Conservation (phyloP, 306 rosid species). For the Dryas drummondii region DNA sequence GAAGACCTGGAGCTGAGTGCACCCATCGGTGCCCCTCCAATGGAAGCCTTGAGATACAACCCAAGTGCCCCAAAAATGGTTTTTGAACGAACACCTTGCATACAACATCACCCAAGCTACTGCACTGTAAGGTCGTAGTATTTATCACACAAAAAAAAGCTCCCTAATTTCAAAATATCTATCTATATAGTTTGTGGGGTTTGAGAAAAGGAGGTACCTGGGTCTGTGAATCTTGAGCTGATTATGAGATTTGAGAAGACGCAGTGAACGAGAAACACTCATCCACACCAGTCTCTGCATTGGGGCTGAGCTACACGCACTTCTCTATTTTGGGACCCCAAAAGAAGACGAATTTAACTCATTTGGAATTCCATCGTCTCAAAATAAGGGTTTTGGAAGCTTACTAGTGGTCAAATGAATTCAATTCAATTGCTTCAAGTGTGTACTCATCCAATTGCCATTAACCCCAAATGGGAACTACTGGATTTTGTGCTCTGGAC, state of each 20-base stretch:
- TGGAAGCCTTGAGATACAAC: slow-evolving; percentile 18
- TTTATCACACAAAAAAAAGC: not conserved
- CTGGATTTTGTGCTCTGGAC: not conserved
- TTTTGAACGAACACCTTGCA: slow-evolving; percentile 51
- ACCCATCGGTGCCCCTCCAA: slow-evolving; percentile 35
- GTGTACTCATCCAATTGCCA: not conserved
- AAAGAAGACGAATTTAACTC: not conserved
- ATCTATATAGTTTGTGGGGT: not conserved
- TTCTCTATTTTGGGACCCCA: not conserved
- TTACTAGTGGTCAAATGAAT: not conserved
- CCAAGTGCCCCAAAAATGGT: slow-evolving; percentile 21
- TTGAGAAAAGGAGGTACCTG: slow-evolving; percentile 21
- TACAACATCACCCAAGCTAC: slow-evolving; percentile 47
- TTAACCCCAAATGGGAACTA: not conserved
- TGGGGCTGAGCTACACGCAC: not conserved
- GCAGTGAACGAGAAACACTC: slow-evolving; percentile 36
- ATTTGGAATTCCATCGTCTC: not conserved
- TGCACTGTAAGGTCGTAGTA: slow-evolving; percentile 32
- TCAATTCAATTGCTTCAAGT: not conserved
- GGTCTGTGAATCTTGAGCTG: slow-evolving; percentile 19
- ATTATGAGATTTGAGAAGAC: slow-evolving; percentile 28
- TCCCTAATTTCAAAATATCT: not conserved
- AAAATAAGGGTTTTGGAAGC: not conserved
- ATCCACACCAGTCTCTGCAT: slow-evolving; percentile 27
- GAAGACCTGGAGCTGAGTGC: slow-evolving; percentile 46